These are phyloP conservation scores for Mytilinidion resinicola DNA, from an alignment of 495 filamentous ascomycete genomes.

Conservation along the genomic window DNA sequence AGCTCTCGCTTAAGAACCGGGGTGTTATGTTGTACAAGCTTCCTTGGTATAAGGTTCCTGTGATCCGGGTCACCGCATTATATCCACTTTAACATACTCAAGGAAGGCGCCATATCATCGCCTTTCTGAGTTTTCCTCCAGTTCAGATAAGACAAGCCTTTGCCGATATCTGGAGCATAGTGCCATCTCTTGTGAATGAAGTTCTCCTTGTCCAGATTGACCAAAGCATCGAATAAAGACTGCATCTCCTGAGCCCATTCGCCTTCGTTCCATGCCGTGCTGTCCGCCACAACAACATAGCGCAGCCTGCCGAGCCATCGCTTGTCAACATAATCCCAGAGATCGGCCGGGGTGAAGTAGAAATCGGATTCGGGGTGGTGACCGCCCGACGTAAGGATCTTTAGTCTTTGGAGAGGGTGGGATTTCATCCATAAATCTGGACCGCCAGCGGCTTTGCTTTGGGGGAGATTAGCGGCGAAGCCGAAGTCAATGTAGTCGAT, in stretches of 20 bases:
- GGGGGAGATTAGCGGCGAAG: conserved; percentile 4
- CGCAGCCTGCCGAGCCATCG: conserved; percentile 26
- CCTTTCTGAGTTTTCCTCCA: not conserved
- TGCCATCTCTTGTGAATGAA: conserved; percentile 24
- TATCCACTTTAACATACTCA: not conserved
- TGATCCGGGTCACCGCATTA: no score
- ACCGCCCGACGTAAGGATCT: conserved; percentile 6
- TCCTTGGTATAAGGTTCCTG: no score
- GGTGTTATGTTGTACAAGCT: no score
- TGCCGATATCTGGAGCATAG: conserved; percentile 2
- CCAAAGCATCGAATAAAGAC: conserved; percentile 18
- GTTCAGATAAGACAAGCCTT: not conserved
- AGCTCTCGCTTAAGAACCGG: no score
- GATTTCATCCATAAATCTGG: conserved; percentile 1
- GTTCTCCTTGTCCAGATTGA: conserved; percentile 24
- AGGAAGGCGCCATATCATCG: not conserved
- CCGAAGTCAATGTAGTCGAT: conserved; percentile 30
- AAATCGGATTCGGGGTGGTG: not conserved
- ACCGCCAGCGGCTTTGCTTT: not conserved
- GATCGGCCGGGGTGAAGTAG: conserved; percentile 14
- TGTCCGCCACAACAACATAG: conserved; percentile 18
- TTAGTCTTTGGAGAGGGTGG: conserved; percentile 17
- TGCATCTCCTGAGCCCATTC: conserved; percentile 15
- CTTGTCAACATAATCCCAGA: conserved; percentile 15
- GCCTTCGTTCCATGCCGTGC: conserved; percentile 22